These are phyloP conservation scores for Saccharomycopsis phalli DNA, from an alignment of 1,139 yeast genomes.

Conservation along the genomic window DNA sequence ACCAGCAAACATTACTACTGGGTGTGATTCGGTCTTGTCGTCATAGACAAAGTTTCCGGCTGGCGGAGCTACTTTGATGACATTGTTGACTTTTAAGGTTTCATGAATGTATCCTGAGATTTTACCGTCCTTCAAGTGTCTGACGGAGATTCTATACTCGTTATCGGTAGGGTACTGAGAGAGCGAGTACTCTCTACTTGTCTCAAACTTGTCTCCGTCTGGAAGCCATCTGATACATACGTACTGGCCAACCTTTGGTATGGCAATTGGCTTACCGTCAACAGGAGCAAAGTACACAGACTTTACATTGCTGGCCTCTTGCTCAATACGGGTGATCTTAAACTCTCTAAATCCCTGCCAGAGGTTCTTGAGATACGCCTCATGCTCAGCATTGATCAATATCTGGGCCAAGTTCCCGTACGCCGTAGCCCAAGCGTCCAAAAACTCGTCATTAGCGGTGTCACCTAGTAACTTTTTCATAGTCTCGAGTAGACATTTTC, in stretches of 20 bases:
- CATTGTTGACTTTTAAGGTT: conserved; percentile 40
- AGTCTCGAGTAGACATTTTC: conserved; percentile 44
- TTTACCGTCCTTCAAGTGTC: conserved; percentile 39
- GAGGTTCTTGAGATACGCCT: conserved; percentile 33
- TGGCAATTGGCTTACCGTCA: conserved; percentile 32
- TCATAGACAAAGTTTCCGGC: conserved; percentile 43
- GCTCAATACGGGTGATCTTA: conserved; percentile 33
- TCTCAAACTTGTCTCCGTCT: conserved; percentile 22
- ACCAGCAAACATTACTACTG: conserved; percentile 43
- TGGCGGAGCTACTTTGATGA: conserved; percentile 48
- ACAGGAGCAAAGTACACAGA: conserved; percentile 44
- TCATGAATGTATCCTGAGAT: conserved; percentile 49
- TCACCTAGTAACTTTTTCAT: conserved; percentile 48
- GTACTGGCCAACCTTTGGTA: conserved; percentile 52
- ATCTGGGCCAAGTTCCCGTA: conserved; percentile 56
- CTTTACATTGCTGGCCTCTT: conserved; percentile 41
- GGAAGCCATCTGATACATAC: conserved; percentile 37
- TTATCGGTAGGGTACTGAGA: conserved; percentile 29
- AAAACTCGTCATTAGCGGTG: conserved; percentile 46
- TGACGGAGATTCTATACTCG: conserved; percentile 47
- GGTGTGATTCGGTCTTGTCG: conserved; percentile 23
- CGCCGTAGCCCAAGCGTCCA: conserved; percentile 60
- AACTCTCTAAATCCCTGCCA: conserved; percentile 55
- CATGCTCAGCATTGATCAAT: conserved; percentile 47
- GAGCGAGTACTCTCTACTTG: conserved; percentile 46